A percentile compares a stretch with the other conserved stretches of the same genome.
Conservation (phyloP, 768 basidiomycete genomes). For the Russula sp. region DNA sequence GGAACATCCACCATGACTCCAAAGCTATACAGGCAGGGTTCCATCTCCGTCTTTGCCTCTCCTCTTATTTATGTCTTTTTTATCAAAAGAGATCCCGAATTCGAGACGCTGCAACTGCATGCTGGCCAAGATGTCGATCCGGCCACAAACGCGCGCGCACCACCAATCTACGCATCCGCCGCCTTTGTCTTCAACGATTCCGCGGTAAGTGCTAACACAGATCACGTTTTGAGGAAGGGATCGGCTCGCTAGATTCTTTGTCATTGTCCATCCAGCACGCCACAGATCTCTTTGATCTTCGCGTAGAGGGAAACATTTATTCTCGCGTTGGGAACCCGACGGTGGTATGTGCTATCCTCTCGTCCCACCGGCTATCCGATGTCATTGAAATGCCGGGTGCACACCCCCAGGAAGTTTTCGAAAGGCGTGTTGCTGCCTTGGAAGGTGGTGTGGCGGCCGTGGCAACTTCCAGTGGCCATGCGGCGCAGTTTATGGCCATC, state of each 20-base stretch:
- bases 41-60: too few relatives aligned
- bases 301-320: slow-evolving; percentile 51
- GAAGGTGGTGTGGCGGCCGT: slow-evolving; percentile 75
- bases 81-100: slow-evolving; percentile 58
- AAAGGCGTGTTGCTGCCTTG: slow-evolving; percentile 67
- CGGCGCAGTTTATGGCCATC: slow-evolving; percentile 58
- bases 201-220: slow-evolving; percentile 36
- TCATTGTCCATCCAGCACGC: slow-evolving; percentile 43
- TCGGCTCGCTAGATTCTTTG: neutral
- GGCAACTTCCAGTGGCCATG: slow-evolving; percentile 65
- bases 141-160: slow-evolving; percentile 63
- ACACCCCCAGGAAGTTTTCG: slow-evolving; percentile 57
- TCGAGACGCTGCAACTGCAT: slow-evolving; percentile 76
- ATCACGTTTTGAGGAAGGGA: too few relatives aligned
- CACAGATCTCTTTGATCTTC: slow-evolving; percentile 62
- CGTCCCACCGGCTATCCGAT: neutral
- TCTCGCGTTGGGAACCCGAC: slow-evolving; percentile 65
- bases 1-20: too few relatives aligned
- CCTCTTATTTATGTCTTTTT: too few relatives aligned
- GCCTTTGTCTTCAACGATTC: slow-evolving; percentile 70
- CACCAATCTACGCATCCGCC: slow-evolving; percentile 70
- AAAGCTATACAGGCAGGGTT: too few relatives aligned
- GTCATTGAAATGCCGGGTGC: neutral
- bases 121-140: slow-evolving; percentile 62
- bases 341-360: slow-evolving; percentile 36